Evolutionary conservation across 495 filamentous ascomycete genomes (phyloP).

Genomic region (Podospora conica): DNA sequence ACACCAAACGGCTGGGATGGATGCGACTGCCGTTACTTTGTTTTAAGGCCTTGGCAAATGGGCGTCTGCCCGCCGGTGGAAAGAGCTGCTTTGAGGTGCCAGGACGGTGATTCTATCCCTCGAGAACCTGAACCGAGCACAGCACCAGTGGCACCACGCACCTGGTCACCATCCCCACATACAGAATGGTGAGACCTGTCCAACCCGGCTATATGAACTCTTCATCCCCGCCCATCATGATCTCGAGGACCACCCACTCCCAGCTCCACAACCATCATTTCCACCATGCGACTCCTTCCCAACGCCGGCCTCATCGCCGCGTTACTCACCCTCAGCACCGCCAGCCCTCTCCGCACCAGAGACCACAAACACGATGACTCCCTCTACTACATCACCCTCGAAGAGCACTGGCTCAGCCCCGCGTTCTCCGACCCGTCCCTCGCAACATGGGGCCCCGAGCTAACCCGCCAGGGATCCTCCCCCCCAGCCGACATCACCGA

Average conservation of each 20-base stretch:
- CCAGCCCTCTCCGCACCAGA: not conserved
- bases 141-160: too few species aligned
- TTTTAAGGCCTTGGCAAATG: too few species aligned
- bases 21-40: too few species aligned
- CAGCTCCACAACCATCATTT: not conserved
- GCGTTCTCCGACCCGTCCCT: slow-evolving; percentile 22
- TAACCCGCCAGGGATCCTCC: slow-evolving; percentile 24
- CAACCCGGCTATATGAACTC: too few species aligned
- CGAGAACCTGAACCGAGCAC: too few species aligned
- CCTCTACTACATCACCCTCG: slow-evolving; percentile 48
- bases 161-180: too few species aligned
- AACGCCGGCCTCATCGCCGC: not conserved
- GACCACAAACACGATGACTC: slow-evolving; percentile 1
- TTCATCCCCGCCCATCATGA: too few species aligned
- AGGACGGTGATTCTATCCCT: too few species aligned
- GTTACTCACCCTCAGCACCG: not conserved
- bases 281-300: not conserved
- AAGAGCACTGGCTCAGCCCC: slow-evolving; percentile 52
- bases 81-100: too few species aligned
- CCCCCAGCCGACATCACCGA: slow-evolving; percentile 31
- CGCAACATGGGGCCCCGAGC: slow-evolving; percentile 21
- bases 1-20: too few species aligned
- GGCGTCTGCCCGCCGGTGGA: too few species aligned
- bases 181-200: too few species aligned
- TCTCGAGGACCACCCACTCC: not conserved